phyloP scores from a whole-genome alignment of 805 yeast genomes.

The Spathaspora hagerdaliae region DNA sequence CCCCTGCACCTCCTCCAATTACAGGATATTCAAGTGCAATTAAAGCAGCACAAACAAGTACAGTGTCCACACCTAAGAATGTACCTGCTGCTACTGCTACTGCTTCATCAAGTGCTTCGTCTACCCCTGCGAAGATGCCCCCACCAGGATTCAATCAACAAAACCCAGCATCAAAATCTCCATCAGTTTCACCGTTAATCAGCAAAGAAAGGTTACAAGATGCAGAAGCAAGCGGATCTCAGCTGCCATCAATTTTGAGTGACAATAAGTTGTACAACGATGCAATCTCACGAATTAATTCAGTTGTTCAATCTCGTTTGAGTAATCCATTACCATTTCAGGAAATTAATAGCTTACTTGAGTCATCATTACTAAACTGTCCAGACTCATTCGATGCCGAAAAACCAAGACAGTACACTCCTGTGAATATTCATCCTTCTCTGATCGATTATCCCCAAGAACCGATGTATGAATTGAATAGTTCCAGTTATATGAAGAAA shows the following conservation, averaged over 20 bases:
- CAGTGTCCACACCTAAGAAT: conserved; percentile 5
- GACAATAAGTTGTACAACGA: conserved; percentile 10
- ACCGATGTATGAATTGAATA: conserved; percentile 64
- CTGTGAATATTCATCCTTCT: conserved; percentile 83
- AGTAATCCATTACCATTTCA: conserved; percentile 51
- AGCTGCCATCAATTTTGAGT: conserved; percentile 5
- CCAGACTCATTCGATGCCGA: conserved; percentile 94
- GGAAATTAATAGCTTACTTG: conserved; percentile 56
- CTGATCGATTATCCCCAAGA: conserved; percentile 88
- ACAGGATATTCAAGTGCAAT: conserved; percentile 20
- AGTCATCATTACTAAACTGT: conserved; percentile 77
- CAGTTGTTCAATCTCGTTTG: conserved; percentile 39
- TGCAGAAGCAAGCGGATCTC: conserved; percentile 1
- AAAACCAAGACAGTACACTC: conserved; percentile 70
- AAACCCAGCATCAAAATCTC: conserved; percentile 13
- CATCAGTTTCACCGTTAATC: conserved; percentile 22
- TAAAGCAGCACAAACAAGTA: conserved; percentile 17
- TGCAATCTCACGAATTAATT: conserved; percentile 7
- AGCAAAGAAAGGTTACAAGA: conserved; percentile 2
- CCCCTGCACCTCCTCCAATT: conserved; percentile 21
- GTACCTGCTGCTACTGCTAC: conserved; percentile 11
- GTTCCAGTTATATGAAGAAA: conserved; percentile 57
- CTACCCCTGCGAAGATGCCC: conserved; percentile 5
- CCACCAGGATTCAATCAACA: conserved; percentile 17
- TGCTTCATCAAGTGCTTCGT: conserved; percentile 9